Evolutionary conservation across 2,329 filamentous ascomycete genomes (phyloP), one percentile per base, ranked within the genome.

Genomic region (Chaetomiaceae sp.): DNA sequence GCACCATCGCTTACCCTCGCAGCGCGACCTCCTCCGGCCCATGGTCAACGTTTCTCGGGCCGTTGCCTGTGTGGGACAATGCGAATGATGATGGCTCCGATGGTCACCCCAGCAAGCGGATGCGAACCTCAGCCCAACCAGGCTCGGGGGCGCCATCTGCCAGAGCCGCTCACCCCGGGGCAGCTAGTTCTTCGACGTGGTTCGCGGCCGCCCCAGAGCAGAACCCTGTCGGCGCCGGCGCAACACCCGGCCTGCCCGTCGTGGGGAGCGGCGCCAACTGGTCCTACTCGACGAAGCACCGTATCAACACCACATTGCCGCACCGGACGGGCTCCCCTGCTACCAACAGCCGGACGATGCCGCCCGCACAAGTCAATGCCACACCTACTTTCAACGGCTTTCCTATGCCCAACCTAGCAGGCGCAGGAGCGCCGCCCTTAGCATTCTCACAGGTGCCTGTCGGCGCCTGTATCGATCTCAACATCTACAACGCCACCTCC

Each of bases 41-140:
- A 4, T 38, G 29, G 11, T 17, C 26, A 2, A 22, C 18, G 5
- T 37, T 42, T 26, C 14, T 38, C 6, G 32, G 36, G 11, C 24
- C 19, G 10, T 15, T 34, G 15, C 11, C n/a, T 38, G 4, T 4
- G 4, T 32, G 12, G 12, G 12, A 15, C 11, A 17, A 10, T 2
- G 1, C 19, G n/a, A n/a, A n/a, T 6, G 38, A 39, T 12, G 47
- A 45, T 4, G 14, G 4, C 15, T 14, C 6, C 12, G 56, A 58
- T n/a, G 20, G 46, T 6, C 36, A 40, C 6, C 56, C 51, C 15
- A 56, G 60, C 36, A 69, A 68, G 53, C 60, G 65, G 19, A 64
- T 62, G 45, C 61, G 65, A 19, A 57, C 47, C 19, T 59, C 61
- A 2, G 48, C 56, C 5, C 60, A 57, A 27, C 59, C 40, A n/a